These are phyloP conservation scores for Nigrospora sphaerica DNA, from an alignment of 2,329 filamentous ascomycete species.

Conservation along the genomic window DNA sequence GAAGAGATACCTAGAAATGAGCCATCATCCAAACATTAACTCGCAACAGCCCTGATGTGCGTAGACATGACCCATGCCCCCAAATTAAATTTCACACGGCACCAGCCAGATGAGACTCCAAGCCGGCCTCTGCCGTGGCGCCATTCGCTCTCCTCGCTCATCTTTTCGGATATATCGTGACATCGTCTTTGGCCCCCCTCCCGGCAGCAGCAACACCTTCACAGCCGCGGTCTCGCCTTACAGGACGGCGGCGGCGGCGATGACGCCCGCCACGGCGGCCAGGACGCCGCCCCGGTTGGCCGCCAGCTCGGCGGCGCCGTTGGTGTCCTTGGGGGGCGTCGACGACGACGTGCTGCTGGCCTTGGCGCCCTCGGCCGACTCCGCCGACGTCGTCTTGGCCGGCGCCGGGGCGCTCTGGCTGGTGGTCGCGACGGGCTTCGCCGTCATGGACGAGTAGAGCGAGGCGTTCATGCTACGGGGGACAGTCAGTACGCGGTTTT, in stretches of 20 bases:
- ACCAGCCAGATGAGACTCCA: too few relatives aligned
- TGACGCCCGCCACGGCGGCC: constrained; percentile 16
- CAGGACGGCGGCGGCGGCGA: constrained; percentile 16
- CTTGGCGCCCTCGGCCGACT: not conserved
- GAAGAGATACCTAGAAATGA: too few relatives aligned
- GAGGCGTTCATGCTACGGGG: constrained; percentile 17
- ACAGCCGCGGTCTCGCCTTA: constrained; percentile 4
- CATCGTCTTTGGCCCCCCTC: too few relatives aligned
- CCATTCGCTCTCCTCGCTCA: too few relatives aligned
- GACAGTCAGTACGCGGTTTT: not conserved
- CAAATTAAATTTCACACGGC: too few relatives aligned
- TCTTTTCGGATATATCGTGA: too few relatives aligned
- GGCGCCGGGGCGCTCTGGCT: constrained; percentile 1
- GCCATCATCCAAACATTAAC: too few relatives aligned
- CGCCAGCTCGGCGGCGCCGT: constrained; percentile 6
- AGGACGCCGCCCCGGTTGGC: constrained; percentile 10
- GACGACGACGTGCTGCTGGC: constrained; percentile 1
- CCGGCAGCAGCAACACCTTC: not conserved
- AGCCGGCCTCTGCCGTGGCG: too few relatives aligned
- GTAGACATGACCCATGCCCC: too few relatives aligned
- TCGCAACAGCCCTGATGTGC: too few relatives aligned
- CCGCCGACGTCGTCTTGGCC: constrained; percentile 4
- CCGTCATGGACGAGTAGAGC: constrained; percentile 15
- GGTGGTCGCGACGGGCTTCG: constrained; percentile 3
- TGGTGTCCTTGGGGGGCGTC: not conserved